Base-by-base conservation (phyloP, 345 rosid genomes). In the Pelargonium nanum region DNA sequence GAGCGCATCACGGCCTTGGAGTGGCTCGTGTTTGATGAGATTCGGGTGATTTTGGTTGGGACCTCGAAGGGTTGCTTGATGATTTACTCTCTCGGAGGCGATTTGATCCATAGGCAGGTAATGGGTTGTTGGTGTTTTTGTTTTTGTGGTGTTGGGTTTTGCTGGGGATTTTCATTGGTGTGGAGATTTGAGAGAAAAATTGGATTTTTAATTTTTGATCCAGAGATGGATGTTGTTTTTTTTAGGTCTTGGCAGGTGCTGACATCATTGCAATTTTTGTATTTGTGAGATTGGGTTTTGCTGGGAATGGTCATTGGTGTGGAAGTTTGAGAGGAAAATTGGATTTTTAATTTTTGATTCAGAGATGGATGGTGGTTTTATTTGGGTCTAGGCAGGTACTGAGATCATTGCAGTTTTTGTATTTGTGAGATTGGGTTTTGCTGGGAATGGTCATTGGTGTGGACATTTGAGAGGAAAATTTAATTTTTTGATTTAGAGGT, bases 101-200 rank as follows among this genome's bases (percentile, higher is more conserved):
- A 81, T 72, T 72, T 89, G 79, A 74, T 93, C 26, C 96, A 89
- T 66, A 84, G 76, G 24, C 98, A 92, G 88, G 96, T 91, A 51
- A 19, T 45, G 6, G 22, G 10, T 56, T 13, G 19, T 26, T 63
- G 51, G 6, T 10, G 13, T 17, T 13, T 57, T 5, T 44, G 22
- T 64, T 23, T n/a, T 24, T 22, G 13, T 55, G 25, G 53, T 67
- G 2, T 17, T 40, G 48, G 48, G 48, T n/a, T 60, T 40, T 60
- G 23, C 53, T 40, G 19, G 23, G 24, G 10, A 21, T 19, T 28
- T 15, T 5, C 50, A 12, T 48, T 59, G 4, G 13, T 55, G 58
- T 7, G 24, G 16, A 55, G 19, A 55, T 55, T 5, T 22, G 24
- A 24, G 24, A 8, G 24, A 55, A 23, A 10, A 56, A n/a, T 17